A percentile compares a stretch with the other conserved stretches of the same genome.
Evolutionary conservation across 2,329 filamentous ascomycete genomes (phyloP).

Genomic region (Paradendryphiella salina): DNA sequence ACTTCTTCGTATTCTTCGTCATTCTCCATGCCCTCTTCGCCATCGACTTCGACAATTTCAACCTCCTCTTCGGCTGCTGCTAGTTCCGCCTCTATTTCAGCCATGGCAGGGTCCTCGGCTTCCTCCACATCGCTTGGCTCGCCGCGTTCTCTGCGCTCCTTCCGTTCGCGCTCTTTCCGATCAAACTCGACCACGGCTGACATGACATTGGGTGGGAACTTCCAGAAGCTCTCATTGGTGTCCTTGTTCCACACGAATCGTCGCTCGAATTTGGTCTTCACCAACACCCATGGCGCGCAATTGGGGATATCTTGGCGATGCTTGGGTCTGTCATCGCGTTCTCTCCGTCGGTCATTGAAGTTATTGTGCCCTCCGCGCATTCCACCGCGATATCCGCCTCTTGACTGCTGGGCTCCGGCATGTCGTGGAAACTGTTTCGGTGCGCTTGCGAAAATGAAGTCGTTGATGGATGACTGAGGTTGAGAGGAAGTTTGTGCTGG

Average conservation of each 20-base stretch:
- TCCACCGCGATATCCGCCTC: slow-evolving; percentile 46
- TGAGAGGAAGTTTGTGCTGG: slow-evolving; percentile 51
- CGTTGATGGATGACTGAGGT: slow-evolving; percentile 55
- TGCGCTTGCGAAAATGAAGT: slow-evolving; percentile 43
- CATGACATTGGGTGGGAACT: slow-evolving; percentile 85
- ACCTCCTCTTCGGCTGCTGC: slow-evolving; percentile 38
- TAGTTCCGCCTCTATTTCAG: slow-evolving; percentile 40
- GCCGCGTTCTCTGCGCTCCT: slow-evolving; percentile 56
- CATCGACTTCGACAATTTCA: slow-evolving; percentile 41
- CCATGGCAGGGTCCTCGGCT: slow-evolving; percentile 37
- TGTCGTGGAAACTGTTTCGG: slow-evolving; percentile 27
- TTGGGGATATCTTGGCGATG: slow-evolving; percentile 78
- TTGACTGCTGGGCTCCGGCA: slow-evolving; percentile 14
- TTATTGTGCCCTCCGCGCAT: slow-evolving; percentile 56
- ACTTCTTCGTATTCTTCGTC: slow-evolving; percentile 78
- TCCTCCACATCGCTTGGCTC: slow-evolving; percentile 44
- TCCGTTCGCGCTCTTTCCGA: slow-evolving; percentile 70
- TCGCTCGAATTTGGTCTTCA: slow-evolving; percentile 88
- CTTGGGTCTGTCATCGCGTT: slow-evolving; percentile 78
- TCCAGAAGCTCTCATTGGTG: slow-evolving; percentile 92
- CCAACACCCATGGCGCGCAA: slow-evolving; percentile 83
- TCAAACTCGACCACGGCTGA: slow-evolving; percentile 71
- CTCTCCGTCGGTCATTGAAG: slow-evolving; percentile 64
- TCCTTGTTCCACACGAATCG: slow-evolving; percentile 87
- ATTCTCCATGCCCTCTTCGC: slow-evolving; percentile 53